A percentile compares a stretch with the other conserved stretches of the same genome.
These are phyloP conservation scores for Syzygium aqueum DNA, from an alignment of 345 rosid species.

Conservation along the genomic window DNA sequence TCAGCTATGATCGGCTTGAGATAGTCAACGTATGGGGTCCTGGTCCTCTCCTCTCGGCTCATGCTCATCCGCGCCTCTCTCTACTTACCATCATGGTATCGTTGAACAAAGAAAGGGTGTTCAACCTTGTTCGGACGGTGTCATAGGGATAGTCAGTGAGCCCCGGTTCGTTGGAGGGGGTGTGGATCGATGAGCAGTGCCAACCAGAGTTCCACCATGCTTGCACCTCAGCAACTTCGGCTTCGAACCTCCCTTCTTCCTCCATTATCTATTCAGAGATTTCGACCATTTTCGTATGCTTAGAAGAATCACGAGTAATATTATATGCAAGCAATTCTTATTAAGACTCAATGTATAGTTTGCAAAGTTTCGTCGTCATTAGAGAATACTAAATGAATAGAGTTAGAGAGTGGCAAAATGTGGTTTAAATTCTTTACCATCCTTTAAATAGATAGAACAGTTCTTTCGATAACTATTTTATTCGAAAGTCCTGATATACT, in stretches of 20 bases:
- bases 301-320: not conserved
- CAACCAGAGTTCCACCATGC: constrained; percentile 99
- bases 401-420: not conserved
- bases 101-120: constrained; percentile 88
- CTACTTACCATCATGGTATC: constrained; percentile 92
- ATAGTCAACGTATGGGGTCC: constrained; percentile 81
- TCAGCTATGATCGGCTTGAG: constrained; percentile 95
- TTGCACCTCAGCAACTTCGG: constrained; percentile 90
- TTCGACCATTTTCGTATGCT: not conserved
- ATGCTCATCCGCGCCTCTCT: constrained; percentile 89
- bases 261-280: constrained; percentile 51
- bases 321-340: not conserved
- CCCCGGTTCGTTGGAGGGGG: constrained; percentile 85
- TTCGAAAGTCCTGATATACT: not conserved
- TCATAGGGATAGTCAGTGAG: constrained; percentile 97
- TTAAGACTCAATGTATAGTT: not conserved
- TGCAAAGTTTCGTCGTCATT: not conserved
- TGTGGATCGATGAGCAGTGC: constrained; percentile 99
- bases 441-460: not conserved
- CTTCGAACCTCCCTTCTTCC: constrained; percentile 88
- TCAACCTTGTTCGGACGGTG: constrained; percentile 93
- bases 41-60: constrained; percentile 73
- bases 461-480: not conserved
- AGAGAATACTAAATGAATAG: too few species aligned
- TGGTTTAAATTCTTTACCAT: not conserved